Evolutionary conservation across 495 filamentous ascomycete genomes (phyloP), one percentile per base, ranked within the genome.

Genomic region (Schizothecium vesticola): DNA sequence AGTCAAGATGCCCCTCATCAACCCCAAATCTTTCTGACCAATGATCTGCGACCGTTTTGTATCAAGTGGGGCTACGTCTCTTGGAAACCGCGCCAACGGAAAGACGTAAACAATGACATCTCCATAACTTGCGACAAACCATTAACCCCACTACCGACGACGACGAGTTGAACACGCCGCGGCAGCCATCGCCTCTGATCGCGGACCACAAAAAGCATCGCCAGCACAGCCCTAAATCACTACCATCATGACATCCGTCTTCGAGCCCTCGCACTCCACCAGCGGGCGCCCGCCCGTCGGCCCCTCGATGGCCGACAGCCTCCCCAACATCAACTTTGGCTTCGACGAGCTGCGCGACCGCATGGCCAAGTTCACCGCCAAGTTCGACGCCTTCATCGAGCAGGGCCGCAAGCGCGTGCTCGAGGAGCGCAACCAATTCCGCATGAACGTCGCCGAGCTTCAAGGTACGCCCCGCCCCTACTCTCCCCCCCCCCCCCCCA

Each of bases 291-390:
- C 91, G 21, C 81, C 69, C 55, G 36, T 90, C 65, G 80, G 79
- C 36, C 72, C 79, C 10, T 86, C 84, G 23, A 79, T 86, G 76
- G 92, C 92, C 43, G 92, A 95, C 78, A 88, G 88, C 13, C 87
- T 97, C 10, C 95, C 95, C 51, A 92, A 83, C 77, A 91, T 97
- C 79, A 93, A 95, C 80, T 97, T 98, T 78, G 93, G 92, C 67
- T 98, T 98, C 79, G 94, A 98, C 67, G 93, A 97, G 69, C 82
- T 99, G 68, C 94, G 94, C 78, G 92, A 92, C 70, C 89, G 92
- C 79, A 98, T 99, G 94, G 88, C 91, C 28, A 90, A 90, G 63
- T 99, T 99, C 78, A 98, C 92, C 0, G 87, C 87, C 11, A 90
- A 86, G 66, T 99, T 99, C 71, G 95, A 98, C 74, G 89, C 89